Evolutionary conservation across 768 basidiomycete species (phyloP).

Genomic region (Leucocoprinus leucothites): DNA sequence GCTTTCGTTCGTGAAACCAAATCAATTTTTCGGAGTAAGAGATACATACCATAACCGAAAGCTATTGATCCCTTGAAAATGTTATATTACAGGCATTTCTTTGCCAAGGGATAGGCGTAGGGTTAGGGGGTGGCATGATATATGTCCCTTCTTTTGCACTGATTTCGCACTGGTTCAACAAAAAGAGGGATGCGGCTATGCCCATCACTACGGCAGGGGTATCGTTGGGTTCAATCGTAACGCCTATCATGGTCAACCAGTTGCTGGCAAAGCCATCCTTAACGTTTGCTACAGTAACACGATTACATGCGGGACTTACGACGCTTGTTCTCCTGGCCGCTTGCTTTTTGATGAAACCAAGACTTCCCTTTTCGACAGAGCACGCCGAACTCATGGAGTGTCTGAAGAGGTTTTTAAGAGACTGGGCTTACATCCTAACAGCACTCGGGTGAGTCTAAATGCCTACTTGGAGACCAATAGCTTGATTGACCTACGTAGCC

Average conservation of each 20-base stretch:
- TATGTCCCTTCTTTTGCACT: constrained; percentile 39
- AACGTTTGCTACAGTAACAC: constrained; percentile 20
- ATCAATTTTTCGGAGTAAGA: constrained; percentile 40
- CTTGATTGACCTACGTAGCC: neutral
- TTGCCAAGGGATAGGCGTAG: constrained; percentile 40
- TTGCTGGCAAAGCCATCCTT: constrained; percentile 26
- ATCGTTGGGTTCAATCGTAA: constrained; percentile 27
- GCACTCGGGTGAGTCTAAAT: constrained; percentile 12
- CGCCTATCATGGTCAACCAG: constrained; percentile 49
- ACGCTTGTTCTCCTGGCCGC: constrained; percentile 10
- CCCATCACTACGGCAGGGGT: constrained; percentile 21
- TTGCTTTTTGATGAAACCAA: constrained; percentile 25
- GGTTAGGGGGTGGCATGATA: constrained; percentile 36
- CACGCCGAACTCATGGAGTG: constrained; percentile 4
- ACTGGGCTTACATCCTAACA: constrained; percentile 15
- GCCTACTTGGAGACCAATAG: too few species aligned
- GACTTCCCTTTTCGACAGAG: constrained; percentile 25
- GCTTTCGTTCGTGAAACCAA: constrained; percentile 41
- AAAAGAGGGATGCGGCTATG: constrained; percentile 37
- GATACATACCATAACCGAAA: neutral
- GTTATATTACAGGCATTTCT: constrained; percentile 31
- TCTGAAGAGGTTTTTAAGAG: constrained; percentile 13
- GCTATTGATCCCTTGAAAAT: neutral
- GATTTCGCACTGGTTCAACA: constrained; percentile 38
- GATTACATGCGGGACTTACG: constrained; percentile 10